Evolutionary conservation across 139 green algal genomes (phyloP).

Genomic region (Astrephomene gubernaculifera): DNA sequence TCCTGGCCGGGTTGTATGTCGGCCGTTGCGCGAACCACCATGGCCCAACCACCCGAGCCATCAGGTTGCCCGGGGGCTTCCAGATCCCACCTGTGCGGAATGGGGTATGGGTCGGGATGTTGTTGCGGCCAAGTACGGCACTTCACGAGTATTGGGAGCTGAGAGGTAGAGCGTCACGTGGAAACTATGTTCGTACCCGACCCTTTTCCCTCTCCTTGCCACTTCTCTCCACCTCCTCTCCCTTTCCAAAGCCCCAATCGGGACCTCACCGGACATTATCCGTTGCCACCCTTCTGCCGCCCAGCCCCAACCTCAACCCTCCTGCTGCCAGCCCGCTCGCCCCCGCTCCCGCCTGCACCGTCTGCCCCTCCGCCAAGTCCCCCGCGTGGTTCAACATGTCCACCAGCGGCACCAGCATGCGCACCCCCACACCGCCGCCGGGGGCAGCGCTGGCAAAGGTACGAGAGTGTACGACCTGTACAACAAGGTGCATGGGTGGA

Average conservation of each 20-base stretch:
- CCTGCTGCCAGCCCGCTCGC: no score
- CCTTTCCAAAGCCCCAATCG: no score
- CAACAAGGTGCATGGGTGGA: not conserved
- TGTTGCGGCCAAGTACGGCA: no score
- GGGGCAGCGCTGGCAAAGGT: slow-evolving; percentile 79
- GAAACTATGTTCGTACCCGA: no score
- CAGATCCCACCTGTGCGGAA: slow-evolving; percentile 69
- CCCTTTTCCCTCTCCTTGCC: no score
- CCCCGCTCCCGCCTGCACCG: no score
- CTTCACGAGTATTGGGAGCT: no score
- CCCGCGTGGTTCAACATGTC: slow-evolving; percentile 91
- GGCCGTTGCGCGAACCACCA: slow-evolving; percentile 65
- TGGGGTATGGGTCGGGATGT: not conserved
- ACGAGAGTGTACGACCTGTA: slow-evolving; percentile 78
- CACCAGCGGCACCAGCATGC: slow-evolving; percentile 76
- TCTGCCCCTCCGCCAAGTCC: slow-evolving; percentile 57
- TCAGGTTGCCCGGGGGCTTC: slow-evolving; percentile 45
- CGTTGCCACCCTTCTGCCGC: not conserved
- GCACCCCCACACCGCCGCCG: slow-evolving; percentile 72
- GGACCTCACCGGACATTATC: slow-evolving; percentile 53
- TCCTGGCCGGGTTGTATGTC: slow-evolving; percentile 56
- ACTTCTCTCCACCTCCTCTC: no score
- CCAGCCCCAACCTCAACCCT: not conserved
- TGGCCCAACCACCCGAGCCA: slow-evolving; percentile 63
- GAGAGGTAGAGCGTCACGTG: no score